Conservation (phyloP, 257 asterid species). For the Ophiorrhiza pumila region DNA sequence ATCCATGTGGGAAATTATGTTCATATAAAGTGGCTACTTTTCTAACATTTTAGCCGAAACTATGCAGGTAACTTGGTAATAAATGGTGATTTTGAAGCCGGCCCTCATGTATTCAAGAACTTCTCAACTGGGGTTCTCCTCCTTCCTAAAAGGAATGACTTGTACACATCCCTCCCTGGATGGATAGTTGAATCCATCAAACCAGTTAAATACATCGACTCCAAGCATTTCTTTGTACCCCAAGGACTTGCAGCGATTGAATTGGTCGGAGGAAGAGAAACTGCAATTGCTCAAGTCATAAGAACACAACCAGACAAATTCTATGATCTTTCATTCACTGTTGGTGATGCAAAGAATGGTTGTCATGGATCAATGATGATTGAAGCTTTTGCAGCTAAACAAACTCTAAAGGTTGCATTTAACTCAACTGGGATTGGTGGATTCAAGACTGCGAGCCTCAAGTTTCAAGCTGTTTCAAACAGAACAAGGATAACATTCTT, state of each 20-base stretch:
- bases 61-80: conserved; percentile 57
- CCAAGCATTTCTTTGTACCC: conserved; percentile 66
- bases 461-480: conserved; percentile 42
- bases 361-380: conserved; percentile 65
- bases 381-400: conserved; percentile 53
- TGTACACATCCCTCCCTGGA: conserved; percentile 63
- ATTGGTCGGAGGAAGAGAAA: conserved; percentile 73
- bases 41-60: too few relatives aligned
- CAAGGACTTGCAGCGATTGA: conserved; percentile 62
- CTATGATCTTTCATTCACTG: conserved; percentile 56
- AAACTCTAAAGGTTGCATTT: conserved; percentile 32
- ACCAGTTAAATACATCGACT: conserved; percentile 63
- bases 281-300: conserved; percentile 57
- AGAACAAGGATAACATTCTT: conserved; percentile 56
- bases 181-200: conserved; percentile 67
- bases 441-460: conserved; percentile 39
- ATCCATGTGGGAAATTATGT: too few relatives aligned
- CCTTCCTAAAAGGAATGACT: conserved; percentile 53
- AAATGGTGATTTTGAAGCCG: conserved; percentile 70
- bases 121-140: conserved; percentile 71
- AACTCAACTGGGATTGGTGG: conserved; percentile 55
- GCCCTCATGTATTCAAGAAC: conserved; percentile 76
- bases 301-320: conserved; percentile 40
- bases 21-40: too few relatives aligned
- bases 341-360: conserved; percentile 63